phyloP scores from a whole-genome alignment of 805 yeast genomes.

The Lachancea cidri region DNA sequence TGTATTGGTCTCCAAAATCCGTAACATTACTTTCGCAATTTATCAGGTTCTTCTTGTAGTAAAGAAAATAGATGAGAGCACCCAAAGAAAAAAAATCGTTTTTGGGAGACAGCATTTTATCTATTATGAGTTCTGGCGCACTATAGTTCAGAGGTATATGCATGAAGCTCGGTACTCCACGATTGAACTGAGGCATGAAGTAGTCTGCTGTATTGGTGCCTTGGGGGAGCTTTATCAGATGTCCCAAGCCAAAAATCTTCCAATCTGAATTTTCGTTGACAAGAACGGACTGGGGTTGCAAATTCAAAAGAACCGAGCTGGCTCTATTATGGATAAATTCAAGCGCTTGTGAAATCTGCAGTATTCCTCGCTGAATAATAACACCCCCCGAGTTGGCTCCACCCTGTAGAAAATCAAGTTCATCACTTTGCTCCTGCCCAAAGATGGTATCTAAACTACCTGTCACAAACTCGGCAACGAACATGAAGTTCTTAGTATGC shows the following conservation, averaged over 20 bases:
- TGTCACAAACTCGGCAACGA: constrained; percentile 78
- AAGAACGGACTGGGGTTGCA: constrained; percentile 72
- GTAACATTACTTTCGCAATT: constrained; percentile 49
- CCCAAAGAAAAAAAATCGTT: constrained; percentile 87
- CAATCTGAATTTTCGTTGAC: constrained; percentile 87
- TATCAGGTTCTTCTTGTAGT: constrained; percentile 47
- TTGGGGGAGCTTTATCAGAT: constrained; percentile 42
- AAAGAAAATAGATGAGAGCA: constrained; percentile 64
- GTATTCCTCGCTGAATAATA: constrained; percentile 73
- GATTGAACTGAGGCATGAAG: constrained; percentile 65
- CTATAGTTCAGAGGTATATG: constrained; percentile 66
- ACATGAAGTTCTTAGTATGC: constrained; percentile 66
- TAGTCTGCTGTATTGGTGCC: constrained; percentile 51
- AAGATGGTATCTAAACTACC: constrained; percentile 46
- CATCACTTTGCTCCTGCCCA: constrained; percentile 24
- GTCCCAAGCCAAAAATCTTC: constrained; percentile 78
- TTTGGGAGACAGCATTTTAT: constrained; percentile 54
- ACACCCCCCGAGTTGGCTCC: constrained; percentile 43
- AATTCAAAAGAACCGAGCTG: constrained; percentile 65
- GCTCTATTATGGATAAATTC: constrained; percentile 79
- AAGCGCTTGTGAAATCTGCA: constrained; percentile 72
- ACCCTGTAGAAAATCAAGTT: constrained; percentile 24
- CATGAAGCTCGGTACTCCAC: constrained; percentile 68
- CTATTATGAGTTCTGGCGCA: constrained; percentile 80
- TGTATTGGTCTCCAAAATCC: constrained; percentile 56